Conservation (phyloP, 345 rosid species). For the Citrus glauca region DNA sequence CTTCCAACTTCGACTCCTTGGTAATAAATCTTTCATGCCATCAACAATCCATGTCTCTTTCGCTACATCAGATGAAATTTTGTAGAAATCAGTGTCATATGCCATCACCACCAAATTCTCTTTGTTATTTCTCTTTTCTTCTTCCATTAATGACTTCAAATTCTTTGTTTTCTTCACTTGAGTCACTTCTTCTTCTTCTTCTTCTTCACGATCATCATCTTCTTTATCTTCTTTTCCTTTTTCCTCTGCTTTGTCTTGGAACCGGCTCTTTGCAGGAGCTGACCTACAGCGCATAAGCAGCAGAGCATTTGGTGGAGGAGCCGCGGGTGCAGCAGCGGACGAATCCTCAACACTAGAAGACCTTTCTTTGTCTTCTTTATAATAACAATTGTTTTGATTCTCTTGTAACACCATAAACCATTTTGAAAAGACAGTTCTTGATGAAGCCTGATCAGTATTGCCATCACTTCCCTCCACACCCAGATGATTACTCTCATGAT, state of each 20-base stretch:
- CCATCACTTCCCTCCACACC: conserved; percentile 6
- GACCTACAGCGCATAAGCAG: conserved; percentile 80
- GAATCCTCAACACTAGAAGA: background rate
- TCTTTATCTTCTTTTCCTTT: conserved; percentile 5
- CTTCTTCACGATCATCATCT: conserved; percentile 16
- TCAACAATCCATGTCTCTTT: conserved; percentile 86
- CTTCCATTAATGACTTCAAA: conserved; percentile 59
- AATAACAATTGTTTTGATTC: conserved; percentile 29
- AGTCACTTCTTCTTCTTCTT: background rate
- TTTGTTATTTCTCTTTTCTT: conserved; percentile 40
- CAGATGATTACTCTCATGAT: conserved; percentile 10
- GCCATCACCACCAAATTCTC: conserved; percentile 42
- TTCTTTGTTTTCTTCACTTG: conserved; percentile 29
- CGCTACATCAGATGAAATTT: conserved; percentile 62
- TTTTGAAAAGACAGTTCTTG: conserved; percentile 63
- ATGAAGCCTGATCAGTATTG: conserved; percentile 29
- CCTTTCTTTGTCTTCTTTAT: conserved; percentile 18
- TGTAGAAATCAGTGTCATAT: conserved; percentile 59
- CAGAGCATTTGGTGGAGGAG: conserved; percentile 79
- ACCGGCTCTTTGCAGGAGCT: conserved; percentile 68
- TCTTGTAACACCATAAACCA: conserved; percentile 80
- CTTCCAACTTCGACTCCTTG: conserved; percentile 78
- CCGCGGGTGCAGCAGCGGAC: conserved; percentile 26
- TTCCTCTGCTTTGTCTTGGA: conserved; percentile 30
- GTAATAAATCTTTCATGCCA: conserved; percentile 47